Evolutionary conservation across 2,329 filamentous ascomycete species (phyloP).

Genomic region (Cercospora brassicicola): DNA sequence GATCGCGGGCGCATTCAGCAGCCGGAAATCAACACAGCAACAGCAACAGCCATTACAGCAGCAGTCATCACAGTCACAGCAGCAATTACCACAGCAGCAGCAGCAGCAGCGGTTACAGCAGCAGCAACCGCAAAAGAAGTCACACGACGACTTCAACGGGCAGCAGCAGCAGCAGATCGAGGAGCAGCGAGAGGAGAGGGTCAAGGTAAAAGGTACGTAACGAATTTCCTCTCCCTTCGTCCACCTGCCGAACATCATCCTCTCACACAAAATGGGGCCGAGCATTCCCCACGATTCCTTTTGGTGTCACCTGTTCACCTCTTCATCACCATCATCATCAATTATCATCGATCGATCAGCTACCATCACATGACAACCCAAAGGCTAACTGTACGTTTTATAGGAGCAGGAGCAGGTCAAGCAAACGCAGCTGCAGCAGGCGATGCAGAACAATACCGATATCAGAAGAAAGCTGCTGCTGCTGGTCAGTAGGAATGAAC

Average conservation of each 20-base stretch:
- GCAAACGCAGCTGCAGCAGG: constrained; percentile 31
- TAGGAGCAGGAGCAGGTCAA: constrained; percentile 32
- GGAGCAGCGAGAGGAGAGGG: constrained; percentile 36
- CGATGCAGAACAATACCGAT: constrained; percentile 32
- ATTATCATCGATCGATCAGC: neutral
- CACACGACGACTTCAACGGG: constrained; percentile 1
- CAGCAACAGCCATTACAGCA: constrained; percentile 26
- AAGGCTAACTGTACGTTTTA: neutral
- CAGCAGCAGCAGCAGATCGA: constrained; percentile 28
- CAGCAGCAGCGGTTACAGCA: neutral
- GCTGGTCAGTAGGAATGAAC: neutral
- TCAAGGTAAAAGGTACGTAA: constrained; percentile 33
- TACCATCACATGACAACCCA: neutral
- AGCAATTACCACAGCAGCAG: neutral
- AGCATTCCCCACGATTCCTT: neutral
- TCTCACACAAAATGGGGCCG: neutral
- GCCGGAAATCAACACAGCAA: constrained; percentile 35
- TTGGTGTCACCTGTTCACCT: neutral
- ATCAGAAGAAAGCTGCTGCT: neutral
- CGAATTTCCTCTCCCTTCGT: too few relatives aligned
- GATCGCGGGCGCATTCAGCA: constrained; percentile 39
- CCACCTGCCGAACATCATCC: too few relatives aligned
- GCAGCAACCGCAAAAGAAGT: neutral
- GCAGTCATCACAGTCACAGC: neutral
- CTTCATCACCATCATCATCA: neutral